These are phyloP conservation scores for Calonectria honghensis DNA, from an alignment of 2,329 filamentous ascomycete species.

Conservation along the genomic window DNA sequence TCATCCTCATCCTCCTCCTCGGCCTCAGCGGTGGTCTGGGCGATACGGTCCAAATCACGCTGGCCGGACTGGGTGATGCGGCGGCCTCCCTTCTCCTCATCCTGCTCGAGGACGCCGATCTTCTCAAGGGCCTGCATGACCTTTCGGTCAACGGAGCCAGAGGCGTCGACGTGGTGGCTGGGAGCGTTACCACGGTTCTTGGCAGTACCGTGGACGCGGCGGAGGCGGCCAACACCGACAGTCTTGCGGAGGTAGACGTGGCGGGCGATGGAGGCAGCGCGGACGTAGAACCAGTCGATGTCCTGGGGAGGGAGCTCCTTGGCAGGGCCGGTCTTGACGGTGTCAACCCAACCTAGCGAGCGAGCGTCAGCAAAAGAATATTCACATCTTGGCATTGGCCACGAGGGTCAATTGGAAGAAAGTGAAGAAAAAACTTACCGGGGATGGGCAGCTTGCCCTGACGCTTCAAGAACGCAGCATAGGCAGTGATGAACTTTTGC, in stretches of 20 bases:
- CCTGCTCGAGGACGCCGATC: constrained; percentile 97
- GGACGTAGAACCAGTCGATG: constrained; percentile 96
- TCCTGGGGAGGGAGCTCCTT: constrained; percentile 99
- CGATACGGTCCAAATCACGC: constrained; percentile 98
- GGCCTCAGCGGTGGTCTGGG: constrained; percentile 85
- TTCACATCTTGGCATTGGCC: not conserved
- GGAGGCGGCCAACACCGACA: constrained; percentile 97
- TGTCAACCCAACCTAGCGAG: constrained; percentile 93
- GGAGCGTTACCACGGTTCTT: constrained; percentile 97
- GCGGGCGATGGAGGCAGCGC: constrained; percentile 95
- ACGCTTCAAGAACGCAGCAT: constrained; percentile 93
- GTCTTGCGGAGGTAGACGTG: constrained; percentile 99
- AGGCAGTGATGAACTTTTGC: constrained; percentile 92
- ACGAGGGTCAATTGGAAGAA: not conserved
- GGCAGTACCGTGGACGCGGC: constrained; percentile 95
- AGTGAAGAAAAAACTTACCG: constrained; percentile 69
- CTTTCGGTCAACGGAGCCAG: constrained; percentile 97
- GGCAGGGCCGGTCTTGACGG: constrained; percentile 97
- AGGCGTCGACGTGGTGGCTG: constrained; percentile 96
- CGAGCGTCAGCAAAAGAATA: constrained; percentile 38
- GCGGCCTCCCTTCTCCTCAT: constrained; percentile 98
- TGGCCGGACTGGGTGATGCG: constrained; percentile 98
- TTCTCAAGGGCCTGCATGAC: constrained; percentile 98
- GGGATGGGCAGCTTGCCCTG: constrained; percentile 95
- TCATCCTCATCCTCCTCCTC: constrained; percentile 80